Conservation (phyloP, 441 rosid genomes). For the Arabidopsis hybrid region DNA sequence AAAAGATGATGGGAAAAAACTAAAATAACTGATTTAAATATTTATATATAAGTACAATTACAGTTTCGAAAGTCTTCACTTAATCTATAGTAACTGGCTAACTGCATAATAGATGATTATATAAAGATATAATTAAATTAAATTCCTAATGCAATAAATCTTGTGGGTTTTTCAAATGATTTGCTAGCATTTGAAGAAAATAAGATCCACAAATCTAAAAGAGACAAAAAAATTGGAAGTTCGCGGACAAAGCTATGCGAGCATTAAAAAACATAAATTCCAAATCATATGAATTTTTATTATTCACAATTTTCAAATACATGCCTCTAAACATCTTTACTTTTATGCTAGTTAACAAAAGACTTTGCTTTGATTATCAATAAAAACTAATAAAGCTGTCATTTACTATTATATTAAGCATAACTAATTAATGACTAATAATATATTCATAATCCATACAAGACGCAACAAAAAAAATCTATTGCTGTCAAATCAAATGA, state of each 20-base stretch:
- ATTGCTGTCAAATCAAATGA: constrained; percentile 36
- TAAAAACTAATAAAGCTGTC: constrained; percentile 13
- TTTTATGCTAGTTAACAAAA: not conserved
- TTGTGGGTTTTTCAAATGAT: not conserved
- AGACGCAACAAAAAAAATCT: not conserved
- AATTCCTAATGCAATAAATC: too few species aligned
- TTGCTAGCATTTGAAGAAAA: not conserved
- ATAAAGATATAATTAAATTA: not conserved
- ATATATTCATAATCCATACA: constrained; percentile 19
- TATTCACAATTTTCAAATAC: not conserved
- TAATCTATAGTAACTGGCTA: not conserved
- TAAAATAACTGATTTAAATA: not conserved
- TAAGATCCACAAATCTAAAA: not conserved
- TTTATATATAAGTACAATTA: not conserved
- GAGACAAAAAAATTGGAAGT: not conserved
- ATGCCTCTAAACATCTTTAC: not conserved
- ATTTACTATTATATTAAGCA: not conserved
- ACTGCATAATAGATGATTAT: not conserved
- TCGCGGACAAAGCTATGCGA: not conserved
- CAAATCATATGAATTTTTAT: not conserved
- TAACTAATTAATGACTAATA: not conserved
- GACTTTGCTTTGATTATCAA: not conserved
- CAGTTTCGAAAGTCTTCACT: not conserved
- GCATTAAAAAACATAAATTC: not conserved
- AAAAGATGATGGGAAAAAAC: not conserved